Evolutionary conservation across 2,329 filamentous ascomycete species (phyloP), one percentile per base, ranked within the genome.

Genomic region (Aureobasidium sp.): DNA sequence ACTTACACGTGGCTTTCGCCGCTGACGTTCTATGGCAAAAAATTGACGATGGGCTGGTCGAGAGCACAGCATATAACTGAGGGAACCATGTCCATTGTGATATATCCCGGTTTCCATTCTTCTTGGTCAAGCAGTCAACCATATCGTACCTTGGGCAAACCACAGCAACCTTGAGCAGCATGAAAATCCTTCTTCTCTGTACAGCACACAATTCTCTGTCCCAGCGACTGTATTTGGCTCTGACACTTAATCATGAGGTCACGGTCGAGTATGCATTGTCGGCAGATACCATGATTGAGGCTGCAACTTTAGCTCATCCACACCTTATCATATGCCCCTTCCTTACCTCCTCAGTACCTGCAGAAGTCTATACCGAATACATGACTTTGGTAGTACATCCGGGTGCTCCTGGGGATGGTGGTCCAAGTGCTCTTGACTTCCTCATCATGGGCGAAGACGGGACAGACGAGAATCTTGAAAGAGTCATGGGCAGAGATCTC

Each of bases 151-250:
- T 25, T 31, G 2, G 8, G 17, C 47, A 15, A 4, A 10, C 7
- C 1, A 25, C 19, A 51, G 8, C 19, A 50, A 17, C n/a, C 9
- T 4, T 23, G 21, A 9, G n/a, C 40, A 64, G 27, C 9, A 74
- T 75, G 71, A 72, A 70, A 66, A 74, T 76, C 43, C 72, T 77
- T 57, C 75, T 77, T 61, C 67, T 77, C n/a, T 76, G 74, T 63
- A 77, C 74, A 5, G 74, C 74, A n/a, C 74, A 76, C 67, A 77
- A 76, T 60, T 76, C 74, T 10, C 67, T 77, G 6, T 77, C 75
- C 6, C 75, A 76, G 63, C 69, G 72, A 23, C 67, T 75, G 9
- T 74, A 70, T 60, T 67, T 76, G 21, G 69, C 68, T 4, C 64
- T 77, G 19, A 71, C 70, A 2, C 64, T 68, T 37, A 66, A 67